Conservation (phyloP, 1,139 yeast genomes). For the Keqinozyma sinolaborantium region DNA sequence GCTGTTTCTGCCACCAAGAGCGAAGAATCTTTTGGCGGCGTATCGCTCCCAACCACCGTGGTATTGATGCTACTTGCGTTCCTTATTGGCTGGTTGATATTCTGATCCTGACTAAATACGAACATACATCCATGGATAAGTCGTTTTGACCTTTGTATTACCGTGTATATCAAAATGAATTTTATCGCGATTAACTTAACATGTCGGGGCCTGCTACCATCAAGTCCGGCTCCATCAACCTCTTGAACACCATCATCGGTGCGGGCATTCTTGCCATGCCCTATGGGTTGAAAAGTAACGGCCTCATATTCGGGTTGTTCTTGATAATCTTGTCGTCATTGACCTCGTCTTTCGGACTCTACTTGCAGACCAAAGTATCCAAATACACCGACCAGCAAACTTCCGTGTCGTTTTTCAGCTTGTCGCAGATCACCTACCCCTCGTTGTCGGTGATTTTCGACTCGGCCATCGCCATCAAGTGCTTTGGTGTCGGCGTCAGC, state of each 20-base stretch:
- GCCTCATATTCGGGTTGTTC: constrained; percentile 43
- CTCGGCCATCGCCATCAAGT: constrained; percentile 55
- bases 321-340: constrained; percentile 46
- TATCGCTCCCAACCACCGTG: constrained; percentile 51
- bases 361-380: constrained; percentile 48
- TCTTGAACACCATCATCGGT: constrained; percentile 52
- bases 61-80: constrained; percentile 53
- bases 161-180: no score
- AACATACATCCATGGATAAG: no score
- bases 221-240: constrained; percentile 48
- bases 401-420: constrained; percentile 49
- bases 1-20: constrained; percentile 6
- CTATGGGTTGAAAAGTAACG: constrained; percentile 49
- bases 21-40: constrained; percentile 40
- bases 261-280: constrained; percentile 61
- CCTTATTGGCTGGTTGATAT: constrained; percentile 58
- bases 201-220: constrained; percentile 28
- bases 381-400: constrained; percentile 47
- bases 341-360: constrained; percentile 52
- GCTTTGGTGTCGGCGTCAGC: constrained; percentile 89
- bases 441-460: constrained; percentile 44
- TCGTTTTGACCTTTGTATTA: no score
- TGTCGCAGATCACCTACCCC: constrained; percentile 54
- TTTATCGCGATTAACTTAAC: not conserved
- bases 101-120: constrained; percentile 23